Evolutionary conservation across 1,284 basidiomycete species (phyloP).

Genomic region (Apiotrichum veenhuisii): DNA sequence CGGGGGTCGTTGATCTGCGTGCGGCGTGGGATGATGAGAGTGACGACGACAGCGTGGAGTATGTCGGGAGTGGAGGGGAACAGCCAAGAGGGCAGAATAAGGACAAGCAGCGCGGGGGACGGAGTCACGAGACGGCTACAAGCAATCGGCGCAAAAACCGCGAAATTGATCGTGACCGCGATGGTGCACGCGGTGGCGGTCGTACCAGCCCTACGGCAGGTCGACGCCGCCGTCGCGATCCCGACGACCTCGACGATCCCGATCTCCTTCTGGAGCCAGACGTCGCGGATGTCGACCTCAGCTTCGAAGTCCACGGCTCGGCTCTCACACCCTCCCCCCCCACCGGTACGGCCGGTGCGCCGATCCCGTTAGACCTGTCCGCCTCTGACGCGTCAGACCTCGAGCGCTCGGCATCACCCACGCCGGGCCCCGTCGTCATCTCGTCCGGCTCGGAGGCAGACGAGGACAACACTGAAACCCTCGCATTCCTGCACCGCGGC

Average conservation of each 20-base stretch:
- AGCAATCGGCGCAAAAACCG: too few relatives aligned
- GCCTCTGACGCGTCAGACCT: conserved; percentile 2
- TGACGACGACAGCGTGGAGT: background rate
- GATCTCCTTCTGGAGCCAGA: background rate
- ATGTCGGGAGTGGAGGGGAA: background rate
- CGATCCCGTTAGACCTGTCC: conserved; percentile 1
- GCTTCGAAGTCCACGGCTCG: background rate
- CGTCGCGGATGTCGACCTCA: background rate
- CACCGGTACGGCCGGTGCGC: background rate
- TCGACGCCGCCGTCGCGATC: background rate
- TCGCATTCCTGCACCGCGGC: conserved; percentile 38
- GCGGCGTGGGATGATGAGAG: conserved; percentile 13
- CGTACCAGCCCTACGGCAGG: background rate
- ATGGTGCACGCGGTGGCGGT: too few relatives aligned
- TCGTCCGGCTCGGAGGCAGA: conserved; percentile 23
- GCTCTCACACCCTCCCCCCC: background rate
- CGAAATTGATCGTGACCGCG: too few relatives aligned
- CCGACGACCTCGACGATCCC: background rate
- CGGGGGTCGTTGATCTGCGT: conserved; percentile 15
- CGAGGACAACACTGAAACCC: conserved; percentile 33
- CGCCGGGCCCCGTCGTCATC: conserved; percentile 16
- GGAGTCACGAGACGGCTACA: too few relatives aligned
- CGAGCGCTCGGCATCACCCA: background rate
- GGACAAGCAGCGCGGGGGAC: too few relatives aligned
- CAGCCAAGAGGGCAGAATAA: background rate